Evolutionary conservation across 768 basidiomycete species (phyloP).

Genomic region (Tremella fuciformis): DNA sequence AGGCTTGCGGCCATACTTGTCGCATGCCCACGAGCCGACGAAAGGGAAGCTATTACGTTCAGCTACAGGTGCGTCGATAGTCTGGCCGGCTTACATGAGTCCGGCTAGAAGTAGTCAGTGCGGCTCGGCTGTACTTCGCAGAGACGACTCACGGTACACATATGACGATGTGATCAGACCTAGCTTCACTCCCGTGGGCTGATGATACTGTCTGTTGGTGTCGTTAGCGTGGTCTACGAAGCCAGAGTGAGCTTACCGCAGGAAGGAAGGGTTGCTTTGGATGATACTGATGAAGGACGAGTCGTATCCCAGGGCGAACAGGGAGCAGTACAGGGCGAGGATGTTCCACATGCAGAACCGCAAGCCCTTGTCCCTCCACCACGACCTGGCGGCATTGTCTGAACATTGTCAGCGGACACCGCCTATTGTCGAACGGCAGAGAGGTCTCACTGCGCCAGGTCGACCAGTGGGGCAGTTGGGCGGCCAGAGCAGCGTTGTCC

Average conservation of each 20-base stretch:
- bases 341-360: slow-evolving; percentile 9
- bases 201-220: slow-evolving; percentile 18
- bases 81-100: too few species aligned
- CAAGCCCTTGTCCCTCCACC: slow-evolving; percentile 22
- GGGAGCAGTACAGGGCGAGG: slow-evolving; percentile 8
- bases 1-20: background rate
- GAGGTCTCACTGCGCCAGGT: slow-evolving; percentile 2
- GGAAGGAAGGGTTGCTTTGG: background rate
- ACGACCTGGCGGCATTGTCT: slow-evolving; percentile 21
- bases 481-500: background rate
- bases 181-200: slow-evolving; percentile 27
- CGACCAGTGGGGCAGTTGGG: slow-evolving; percentile 1
- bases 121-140: too few species aligned
- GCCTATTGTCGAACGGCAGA: background rate
- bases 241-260: background rate
- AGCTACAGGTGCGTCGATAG: too few species aligned
- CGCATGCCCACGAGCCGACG: background rate
- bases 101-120: too few species aligned
- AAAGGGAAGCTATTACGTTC: background rate
- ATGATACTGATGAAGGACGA: background rate
- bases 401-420: background rate
- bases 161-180: slow-evolving; percentile 32
- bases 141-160: slow-evolving; percentile 1
- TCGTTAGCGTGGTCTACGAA: too few species aligned
- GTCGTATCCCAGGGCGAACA: slow-evolving; percentile 13